Evolutionary conservation across 164 flowering plant genomes (phyloP).

Genomic region (Buxus sempervirens): DNA sequence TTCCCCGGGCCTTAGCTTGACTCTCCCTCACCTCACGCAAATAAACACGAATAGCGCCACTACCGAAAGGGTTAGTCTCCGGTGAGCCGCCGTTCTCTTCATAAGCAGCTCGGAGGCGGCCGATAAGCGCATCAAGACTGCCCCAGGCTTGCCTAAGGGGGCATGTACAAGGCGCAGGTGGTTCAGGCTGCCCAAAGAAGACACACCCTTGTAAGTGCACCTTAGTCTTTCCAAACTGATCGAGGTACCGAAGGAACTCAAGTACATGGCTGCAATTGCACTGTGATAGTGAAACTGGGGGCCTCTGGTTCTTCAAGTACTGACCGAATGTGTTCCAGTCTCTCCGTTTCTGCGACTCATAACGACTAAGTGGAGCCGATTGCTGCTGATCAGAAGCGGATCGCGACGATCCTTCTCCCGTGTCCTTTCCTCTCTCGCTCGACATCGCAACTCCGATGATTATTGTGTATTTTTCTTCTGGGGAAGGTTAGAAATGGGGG

Average conservation of each 20-base stretch:
- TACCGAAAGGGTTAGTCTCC: conserved; percentile 56
- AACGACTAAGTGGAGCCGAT: conserved; percentile 39
- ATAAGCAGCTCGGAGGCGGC: conserved; percentile 58
- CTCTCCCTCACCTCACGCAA: conserved; percentile 51
- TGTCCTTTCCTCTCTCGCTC: conserved; percentile 29
- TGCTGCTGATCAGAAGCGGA: conserved; percentile 20
- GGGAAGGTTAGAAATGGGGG: neutral
- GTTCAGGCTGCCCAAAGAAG: conserved; percentile 59
- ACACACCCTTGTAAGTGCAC: conserved; percentile 54
- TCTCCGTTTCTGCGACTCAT: conserved; percentile 58
- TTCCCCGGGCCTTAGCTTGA: conserved; percentile 57
- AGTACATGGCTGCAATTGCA: conserved; percentile 49
- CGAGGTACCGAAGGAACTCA: conserved; percentile 50
- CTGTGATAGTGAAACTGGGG: conserved; percentile 44
- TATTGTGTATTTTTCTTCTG: neutral
- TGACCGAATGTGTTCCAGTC: conserved; percentile 68
- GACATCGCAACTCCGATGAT: conserved; percentile 14
- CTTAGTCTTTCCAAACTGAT: conserved; percentile 63
- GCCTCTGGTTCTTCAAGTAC: conserved; percentile 53
- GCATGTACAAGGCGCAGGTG: conserved; percentile 55
- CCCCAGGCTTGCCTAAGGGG: conserved; percentile 68
- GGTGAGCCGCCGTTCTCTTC: conserved; percentile 55
- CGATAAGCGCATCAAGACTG: conserved; percentile 58
- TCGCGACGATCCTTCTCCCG: conserved; percentile 29
- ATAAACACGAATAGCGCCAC: conserved; percentile 46